Base-by-base conservation (phyloP, 805 yeast genomes). In the Candida peoriensis region DNA sequence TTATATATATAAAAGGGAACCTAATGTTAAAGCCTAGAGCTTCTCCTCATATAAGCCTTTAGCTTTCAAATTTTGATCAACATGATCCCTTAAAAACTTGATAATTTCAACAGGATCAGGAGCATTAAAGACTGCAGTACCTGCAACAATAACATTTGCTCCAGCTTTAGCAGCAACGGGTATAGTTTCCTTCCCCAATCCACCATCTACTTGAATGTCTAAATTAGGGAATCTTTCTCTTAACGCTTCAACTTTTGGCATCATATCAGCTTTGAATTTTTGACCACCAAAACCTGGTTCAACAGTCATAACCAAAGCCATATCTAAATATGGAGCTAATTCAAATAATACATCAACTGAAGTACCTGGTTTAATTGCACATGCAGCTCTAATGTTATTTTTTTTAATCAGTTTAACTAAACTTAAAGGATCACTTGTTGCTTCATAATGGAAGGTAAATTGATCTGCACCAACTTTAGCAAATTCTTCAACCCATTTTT, bases 261-360 rank as follows among this genome's bases (percentile, higher is more conserved):
- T 89, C 96, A 90, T 89, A 39, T 78, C 85, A 14, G 77, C 66
- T 96, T 86, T 88, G 68, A 93, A 93, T 60, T 82, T 83, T 64
- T 93, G 98, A 30, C 98, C 98, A 16, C 98, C 98, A 58, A 93
- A 90, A 1, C 98, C 98, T 11, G 98, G 98, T 64, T 93, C 98
- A 23, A 93, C 97, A 3, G 98, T 93, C 97, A 90, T 93, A 28
- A 93, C 81, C 39, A 93, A 70, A n/a, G 86, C 89, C 96, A 90
- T 86, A 59, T 93, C 97, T 47, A 90, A 68, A 37, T 74, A 66
- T 31, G 80, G 81, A 18, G 81, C 90, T 41, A 85, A 63, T 20
- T 85, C 89, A 50, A 68, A 78, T 28, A 89, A 70, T 3, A 76
- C 95, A 39, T 82, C 93, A 16, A 85, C 93, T 0, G 89, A 76